phyloP scores from a whole-genome alignment of 306 rosid genomes.

The Vachellia pachyceras region DNA sequence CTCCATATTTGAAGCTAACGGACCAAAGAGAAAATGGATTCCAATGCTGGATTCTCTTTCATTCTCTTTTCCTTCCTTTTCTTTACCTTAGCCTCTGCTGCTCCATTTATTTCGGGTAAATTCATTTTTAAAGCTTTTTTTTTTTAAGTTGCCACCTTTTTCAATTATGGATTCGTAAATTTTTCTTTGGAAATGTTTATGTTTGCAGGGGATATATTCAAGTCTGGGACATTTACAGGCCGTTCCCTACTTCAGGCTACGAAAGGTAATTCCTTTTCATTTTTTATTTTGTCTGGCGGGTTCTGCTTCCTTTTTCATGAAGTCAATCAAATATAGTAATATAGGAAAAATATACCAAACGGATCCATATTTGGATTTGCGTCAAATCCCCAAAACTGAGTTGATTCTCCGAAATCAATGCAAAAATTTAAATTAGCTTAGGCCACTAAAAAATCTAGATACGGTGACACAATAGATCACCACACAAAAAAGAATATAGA shows the following conservation, averaged over 20 bases:
- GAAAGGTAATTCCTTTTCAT: constrained; percentile 51
- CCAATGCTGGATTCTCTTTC: constrained; percentile 48
- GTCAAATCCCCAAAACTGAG: no score
- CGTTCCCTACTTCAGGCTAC: constrained; percentile 84
- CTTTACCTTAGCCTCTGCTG: constrained; percentile 51
- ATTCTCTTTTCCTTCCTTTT: constrained; percentile 50
- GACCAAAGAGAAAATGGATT: constrained; percentile 60
- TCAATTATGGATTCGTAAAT: neutral
- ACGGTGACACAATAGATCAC: no score
- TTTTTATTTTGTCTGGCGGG: neutral
- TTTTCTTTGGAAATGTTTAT: constrained; percentile 6
- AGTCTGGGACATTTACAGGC: constrained; percentile 39
- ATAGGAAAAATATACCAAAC: no score
- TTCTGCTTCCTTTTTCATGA: neutral
- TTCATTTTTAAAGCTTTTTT: neutral
- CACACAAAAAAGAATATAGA: no score
- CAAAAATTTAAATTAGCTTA: no score
- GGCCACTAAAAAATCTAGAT: no score
- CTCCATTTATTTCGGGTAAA: constrained; percentile 66
- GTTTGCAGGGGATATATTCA: constrained; percentile 59
- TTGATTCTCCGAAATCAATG: no score
- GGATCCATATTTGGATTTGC: no score
- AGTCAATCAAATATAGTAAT: neutral
- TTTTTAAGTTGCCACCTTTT: neutral
- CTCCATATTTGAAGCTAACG: neutral